phyloP scores from a whole-genome alignment of 805 yeast species.

The Monosporozyma servazzii region DNA sequence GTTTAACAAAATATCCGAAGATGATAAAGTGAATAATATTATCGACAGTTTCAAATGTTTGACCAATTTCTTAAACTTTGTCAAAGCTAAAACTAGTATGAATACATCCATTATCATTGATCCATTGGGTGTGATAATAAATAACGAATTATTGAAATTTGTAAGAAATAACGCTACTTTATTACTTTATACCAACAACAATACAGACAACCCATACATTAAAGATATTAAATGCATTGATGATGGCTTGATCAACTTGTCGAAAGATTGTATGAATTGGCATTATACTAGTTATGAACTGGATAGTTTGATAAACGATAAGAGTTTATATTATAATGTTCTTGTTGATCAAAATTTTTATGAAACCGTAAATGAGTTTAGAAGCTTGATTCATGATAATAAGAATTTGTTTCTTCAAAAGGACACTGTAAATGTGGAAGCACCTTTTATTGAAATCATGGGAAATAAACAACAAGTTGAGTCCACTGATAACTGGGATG shows the following conservation, averaged over 20 bases:
- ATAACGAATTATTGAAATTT: slow-evolving; percentile 19
- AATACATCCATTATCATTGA: neutral
- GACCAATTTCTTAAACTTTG: slow-evolving; percentile 4
- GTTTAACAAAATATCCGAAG: neutral
- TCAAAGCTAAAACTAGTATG: neutral
- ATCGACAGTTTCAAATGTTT: slow-evolving; percentile 8
- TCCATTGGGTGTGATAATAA: slow-evolving; percentile 14
- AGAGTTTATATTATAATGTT: slow-evolving; percentile 17
- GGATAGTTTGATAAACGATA: slow-evolving; percentile 14
- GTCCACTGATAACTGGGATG: slow-evolving; percentile 15
- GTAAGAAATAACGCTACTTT: slow-evolving; percentile 16
- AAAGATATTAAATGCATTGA: slow-evolving; percentile 7
- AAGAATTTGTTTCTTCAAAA: neutral
- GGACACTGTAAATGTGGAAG: neutral
- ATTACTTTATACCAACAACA: slow-evolving; percentile 10
- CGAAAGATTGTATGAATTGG: slow-evolving; percentile 9
- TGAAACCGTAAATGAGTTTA: slow-evolving; percentile 9
- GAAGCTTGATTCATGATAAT: slow-evolving; percentile 10
- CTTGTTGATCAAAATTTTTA: slow-evolving; percentile 21
- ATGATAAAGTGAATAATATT: neutral
- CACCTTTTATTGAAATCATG: neutral
- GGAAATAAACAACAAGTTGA: neutral
- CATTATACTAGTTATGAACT: slow-evolving; percentile 13
- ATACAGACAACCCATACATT: slow-evolving; percentile 7
- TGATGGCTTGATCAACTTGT: slow-evolving; percentile 8